Evolutionary conservation across 164 flowering plant genomes (phyloP).

Genomic region (Taxillus chinensis): DNA sequence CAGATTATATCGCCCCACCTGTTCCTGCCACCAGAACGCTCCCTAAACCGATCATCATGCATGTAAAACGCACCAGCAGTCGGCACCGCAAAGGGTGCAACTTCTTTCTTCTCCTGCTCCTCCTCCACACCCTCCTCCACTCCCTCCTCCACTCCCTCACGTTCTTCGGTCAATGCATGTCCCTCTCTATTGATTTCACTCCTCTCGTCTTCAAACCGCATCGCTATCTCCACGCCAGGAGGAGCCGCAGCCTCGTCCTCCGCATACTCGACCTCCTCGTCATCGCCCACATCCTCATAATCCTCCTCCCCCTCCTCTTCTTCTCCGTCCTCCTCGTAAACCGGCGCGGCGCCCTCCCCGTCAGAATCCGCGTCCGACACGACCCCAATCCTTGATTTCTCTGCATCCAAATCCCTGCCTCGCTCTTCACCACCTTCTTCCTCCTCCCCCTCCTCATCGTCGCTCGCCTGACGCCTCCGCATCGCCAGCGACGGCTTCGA

Average conservation of each 20-base stretch:
- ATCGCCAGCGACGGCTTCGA: slow-evolving; percentile 51
- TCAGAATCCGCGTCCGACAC: slow-evolving; percentile 73
- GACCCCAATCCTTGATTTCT: slow-evolving; percentile 24
- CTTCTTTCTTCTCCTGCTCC: slow-evolving; percentile 31
- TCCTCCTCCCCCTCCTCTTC: neutral
- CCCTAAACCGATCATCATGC: slow-evolving; percentile 1
- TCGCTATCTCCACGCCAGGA: neutral
- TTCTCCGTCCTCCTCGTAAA: slow-evolving; percentile 18
- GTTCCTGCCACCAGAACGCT: neutral
- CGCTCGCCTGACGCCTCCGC: slow-evolving; percentile 88
- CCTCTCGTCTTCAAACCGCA: slow-evolving; percentile 19
- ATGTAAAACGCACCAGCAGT: slow-evolving; percentile 3
- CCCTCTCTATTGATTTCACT: neutral
- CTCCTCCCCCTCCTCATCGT: slow-evolving; percentile 64
- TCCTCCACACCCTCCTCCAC: slow-evolving; percentile 7
- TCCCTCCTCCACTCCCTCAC: slow-evolving; percentile 13
- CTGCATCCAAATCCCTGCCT: slow-evolving; percentile 6
- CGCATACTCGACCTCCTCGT: slow-evolving; percentile 24
- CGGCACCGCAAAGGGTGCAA: neutral
- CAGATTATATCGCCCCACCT: neutral
- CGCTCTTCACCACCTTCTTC: slow-evolving; percentile 19
- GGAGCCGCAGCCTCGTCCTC: slow-evolving; percentile 4
- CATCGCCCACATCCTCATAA: slow-evolving; percentile 29
- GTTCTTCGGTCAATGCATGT: neutral
- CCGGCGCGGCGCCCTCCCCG: slow-evolving; percentile 54